A percentile compares a stretch with the other conserved stretches of the same genome.
These are phyloP conservation scores for Boletus insuetus DNA, from an alignment of 768 basidiomycete species.

Conservation along the genomic window DNA sequence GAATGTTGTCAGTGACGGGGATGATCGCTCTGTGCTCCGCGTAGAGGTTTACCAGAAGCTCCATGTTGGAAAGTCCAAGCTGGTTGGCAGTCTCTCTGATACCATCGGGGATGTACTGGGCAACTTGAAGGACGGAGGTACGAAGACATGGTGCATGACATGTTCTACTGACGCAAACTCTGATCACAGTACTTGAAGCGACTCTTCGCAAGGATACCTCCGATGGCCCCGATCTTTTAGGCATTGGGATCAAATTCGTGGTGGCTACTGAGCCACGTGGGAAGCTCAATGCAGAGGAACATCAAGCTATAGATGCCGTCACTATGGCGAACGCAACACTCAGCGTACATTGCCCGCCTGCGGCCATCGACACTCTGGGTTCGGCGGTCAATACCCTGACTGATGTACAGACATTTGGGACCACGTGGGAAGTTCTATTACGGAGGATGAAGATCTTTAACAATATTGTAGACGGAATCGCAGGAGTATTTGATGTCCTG, in stretches of 20 bases:
- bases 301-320: background rate
- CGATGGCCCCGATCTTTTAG: background rate
- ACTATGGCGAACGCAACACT: background rate
- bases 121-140: too few species aligned
- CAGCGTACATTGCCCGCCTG: background rate
- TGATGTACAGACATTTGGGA: background rate
- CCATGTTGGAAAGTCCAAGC: too few species aligned
- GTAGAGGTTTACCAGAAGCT: background rate
- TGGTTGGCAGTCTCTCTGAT: too few species aligned
- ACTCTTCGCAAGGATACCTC: background rate
- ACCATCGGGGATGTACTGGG: too few species aligned
- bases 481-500: background rate
- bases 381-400: background rate
- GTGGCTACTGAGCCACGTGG: background rate
- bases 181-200: background rate
- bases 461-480: background rate
- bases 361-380: background rate
- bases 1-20: background rate
- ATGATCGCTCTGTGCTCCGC: background rate
- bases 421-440: background rate
- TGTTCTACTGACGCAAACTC: too few species aligned
- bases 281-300: background rate
- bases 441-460: background rate
- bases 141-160: too few species aligned
- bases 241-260: too few species aligned